Evolutionary conservation across 2,329 filamentous ascomycete species (phyloP).

Genomic region (Neopestalotiopsis sp.): DNA sequence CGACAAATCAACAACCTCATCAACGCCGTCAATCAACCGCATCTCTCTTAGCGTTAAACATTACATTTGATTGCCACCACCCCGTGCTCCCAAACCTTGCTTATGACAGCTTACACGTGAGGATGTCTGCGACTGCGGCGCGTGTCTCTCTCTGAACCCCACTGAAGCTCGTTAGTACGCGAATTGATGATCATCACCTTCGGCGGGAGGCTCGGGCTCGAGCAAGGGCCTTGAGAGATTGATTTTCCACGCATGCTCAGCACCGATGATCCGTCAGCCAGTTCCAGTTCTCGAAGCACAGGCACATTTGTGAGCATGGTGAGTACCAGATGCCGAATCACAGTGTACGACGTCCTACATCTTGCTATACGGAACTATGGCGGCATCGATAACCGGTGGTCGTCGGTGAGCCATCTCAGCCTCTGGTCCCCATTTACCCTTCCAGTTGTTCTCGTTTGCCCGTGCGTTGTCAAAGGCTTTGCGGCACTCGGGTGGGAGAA

Average conservation of each 20-base stretch:
- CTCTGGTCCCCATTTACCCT: conserved; percentile 76
- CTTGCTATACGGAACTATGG: conserved; percentile 64
- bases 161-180: no score
- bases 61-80: not conserved
- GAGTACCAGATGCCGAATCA: no score
- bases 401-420: conserved; percentile 57
- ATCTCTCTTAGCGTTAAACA: not conserved
- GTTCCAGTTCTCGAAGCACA: no score
- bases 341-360: conserved; percentile 17
- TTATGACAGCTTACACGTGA: no score
- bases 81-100: not conserved
- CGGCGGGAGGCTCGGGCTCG: no score
- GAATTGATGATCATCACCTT: no score
- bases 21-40: not conserved
- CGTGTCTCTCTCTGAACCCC: no score
- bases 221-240: no score
- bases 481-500: conserved; percentile 74
- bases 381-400: conserved; percentile 66
- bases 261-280: no score
- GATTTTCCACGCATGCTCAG: no score
- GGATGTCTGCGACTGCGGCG: no score
- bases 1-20: not conserved
- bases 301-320: no score
- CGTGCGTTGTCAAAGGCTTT: conserved; percentile 73
- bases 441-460: conserved; percentile 73